Evolutionary conservation across 129 eudicot species (phyloP).

Genomic region (Arctium lappa): DNA sequence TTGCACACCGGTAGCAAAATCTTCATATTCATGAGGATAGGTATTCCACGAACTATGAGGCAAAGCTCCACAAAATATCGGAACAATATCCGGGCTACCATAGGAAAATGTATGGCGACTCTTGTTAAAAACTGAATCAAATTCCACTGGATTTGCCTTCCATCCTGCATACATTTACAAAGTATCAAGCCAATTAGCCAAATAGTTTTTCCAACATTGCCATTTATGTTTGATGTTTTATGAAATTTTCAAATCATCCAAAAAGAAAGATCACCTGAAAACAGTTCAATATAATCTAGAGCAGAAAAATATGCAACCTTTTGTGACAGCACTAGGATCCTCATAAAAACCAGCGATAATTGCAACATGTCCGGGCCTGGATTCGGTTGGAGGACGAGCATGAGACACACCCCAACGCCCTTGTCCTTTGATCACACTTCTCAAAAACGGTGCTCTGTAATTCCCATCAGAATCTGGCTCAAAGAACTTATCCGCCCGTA

Average conservation of each 20-base stretch:
- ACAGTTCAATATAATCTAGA: neutral
- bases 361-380: conserved; percentile 99
- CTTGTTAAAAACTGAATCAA: conserved; percentile 92
- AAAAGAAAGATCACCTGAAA: conserved; percentile 9
- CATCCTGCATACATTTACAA: conserved; percentile 57
- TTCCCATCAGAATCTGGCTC: conserved; percentile 90
- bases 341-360: conserved; percentile 96
- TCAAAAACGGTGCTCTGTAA: conserved; percentile 88
- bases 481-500: conserved; percentile 89
- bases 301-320: conserved; percentile 51
- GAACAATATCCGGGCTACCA: conserved; percentile 98
- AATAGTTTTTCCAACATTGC: neutral
- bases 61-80: conserved; percentile 91
- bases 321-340: conserved; percentile 98
- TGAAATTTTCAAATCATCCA: neutral
- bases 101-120: conserved; percentile 82
- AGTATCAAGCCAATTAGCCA: neutral
- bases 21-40: conserved; percentile 97
- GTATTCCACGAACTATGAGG: conserved; percentile 92
- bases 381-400: conserved; percentile 99
- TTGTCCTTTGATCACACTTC: conserved; percentile 70
- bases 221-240: neutral
- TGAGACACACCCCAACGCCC: conserved; percentile 99
- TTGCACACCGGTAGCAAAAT: conserved; percentile 87
- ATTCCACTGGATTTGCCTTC: conserved; percentile 99